Percentiles rank a stretch among this genome's conserved stretches.
Conservation (phyloP, 2,329 filamentous ascomycete species). For the Aspergillus carbonarius region DNA sequence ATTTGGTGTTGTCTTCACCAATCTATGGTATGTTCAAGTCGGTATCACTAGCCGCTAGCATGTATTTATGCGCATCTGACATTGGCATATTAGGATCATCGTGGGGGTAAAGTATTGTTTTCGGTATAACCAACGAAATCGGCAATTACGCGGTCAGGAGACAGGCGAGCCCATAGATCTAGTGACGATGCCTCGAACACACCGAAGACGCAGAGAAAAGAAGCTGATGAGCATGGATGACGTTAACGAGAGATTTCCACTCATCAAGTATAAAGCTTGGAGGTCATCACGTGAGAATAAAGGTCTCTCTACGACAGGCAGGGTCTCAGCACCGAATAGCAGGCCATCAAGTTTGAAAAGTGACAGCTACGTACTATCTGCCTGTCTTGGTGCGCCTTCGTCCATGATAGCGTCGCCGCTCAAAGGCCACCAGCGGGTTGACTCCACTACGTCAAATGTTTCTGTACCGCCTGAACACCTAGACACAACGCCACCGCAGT, state of each 20-base stretch:
- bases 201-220: conserved; percentile 88
- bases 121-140: conserved; percentile 92
- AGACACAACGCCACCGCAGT: conserved; percentile 6
- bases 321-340: conserved; percentile 71
- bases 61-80: conserved; percentile 1
- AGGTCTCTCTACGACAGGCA: conserved; percentile 79
- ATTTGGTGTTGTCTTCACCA: conserved; percentile 98
- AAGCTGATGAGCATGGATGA: conserved; percentile 99
- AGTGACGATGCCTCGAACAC: conserved; percentile 78
- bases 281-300: conserved; percentile 77
- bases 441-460: conserved; percentile 16
- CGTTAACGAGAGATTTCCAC: conserved; percentile 94
- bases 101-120: conserved; percentile 99
- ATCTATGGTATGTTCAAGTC: conserved; percentile 76
- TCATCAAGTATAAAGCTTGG: conserved; percentile 97
- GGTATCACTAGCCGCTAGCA: neutral
- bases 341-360: conserved; percentile 71
- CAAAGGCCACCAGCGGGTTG: conserved; percentile 19
- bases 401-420: conserved; percentile 21
- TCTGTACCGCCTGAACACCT: conserved; percentile 17
- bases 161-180: conserved; percentile 88
- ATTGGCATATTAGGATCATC: conserved; percentile 74
- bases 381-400: conserved; percentile 23
- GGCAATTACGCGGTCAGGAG: conserved; percentile 71
- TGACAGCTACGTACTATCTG: conserved; percentile 49